Evolutionary conservation across 192 early-diverging fungal species (phyloP).

Genomic region (Irineochytrium annulatum): DNA sequence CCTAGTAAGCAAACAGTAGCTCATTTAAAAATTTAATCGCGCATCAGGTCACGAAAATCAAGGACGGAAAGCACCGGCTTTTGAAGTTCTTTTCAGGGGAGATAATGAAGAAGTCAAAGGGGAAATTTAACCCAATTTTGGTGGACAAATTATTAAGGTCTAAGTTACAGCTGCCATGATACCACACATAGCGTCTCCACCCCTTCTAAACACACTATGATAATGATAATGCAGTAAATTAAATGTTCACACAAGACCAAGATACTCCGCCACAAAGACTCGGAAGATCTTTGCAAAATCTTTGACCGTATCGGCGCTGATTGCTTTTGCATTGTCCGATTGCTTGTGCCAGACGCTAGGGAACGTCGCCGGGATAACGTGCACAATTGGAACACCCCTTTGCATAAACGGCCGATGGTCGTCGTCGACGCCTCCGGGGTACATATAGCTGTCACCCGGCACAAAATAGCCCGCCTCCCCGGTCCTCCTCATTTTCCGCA

Average conservation of each 20-base stretch:
- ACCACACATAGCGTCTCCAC: too few relatives aligned
- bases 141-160: conserved; percentile 57
- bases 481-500: background rate
- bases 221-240: too few relatives aligned
- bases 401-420: conserved; percentile 86
- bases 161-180: background rate
- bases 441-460: conserved; percentile 25
- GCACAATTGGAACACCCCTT: conserved; percentile 77
- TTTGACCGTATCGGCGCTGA: conserved; percentile 59
- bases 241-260: conserved; percentile 30
- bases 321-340: conserved; percentile 66
- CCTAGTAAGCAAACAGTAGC: conserved; percentile 19
- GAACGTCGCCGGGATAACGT: conserved; percentile 83
- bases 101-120: conserved; percentile 74
- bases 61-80: conserved; percentile 62
- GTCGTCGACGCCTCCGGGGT: conserved; percentile 59
- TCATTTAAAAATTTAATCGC: conserved; percentile 14
- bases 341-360: conserved; percentile 83
- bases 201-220: too few relatives aligned
- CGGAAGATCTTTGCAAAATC: conserved; percentile 77
- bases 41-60: conserved; percentile 55
- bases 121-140: conserved; percentile 69
- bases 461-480: conserved; percentile 28
- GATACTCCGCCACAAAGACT: conserved; percentile 72
- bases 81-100: conserved; percentile 81